phyloP scores from a whole-genome alignment of 805 yeast genomes.

The Komagataella kurtzmanii region DNA sequence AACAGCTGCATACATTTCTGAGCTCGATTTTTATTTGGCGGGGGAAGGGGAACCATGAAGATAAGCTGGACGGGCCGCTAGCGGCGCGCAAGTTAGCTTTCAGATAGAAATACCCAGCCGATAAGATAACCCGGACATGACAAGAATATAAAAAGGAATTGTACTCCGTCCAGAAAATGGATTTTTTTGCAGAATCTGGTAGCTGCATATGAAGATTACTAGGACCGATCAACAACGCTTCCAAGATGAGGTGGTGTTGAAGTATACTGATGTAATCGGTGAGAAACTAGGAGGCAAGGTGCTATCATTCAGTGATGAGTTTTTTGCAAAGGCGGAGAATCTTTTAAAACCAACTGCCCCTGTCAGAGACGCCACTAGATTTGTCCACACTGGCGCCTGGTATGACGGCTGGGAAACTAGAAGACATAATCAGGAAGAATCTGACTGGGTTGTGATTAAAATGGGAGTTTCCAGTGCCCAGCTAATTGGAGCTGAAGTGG shows the following conservation, averaged over 20 bases:
- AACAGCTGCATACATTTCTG: too few species aligned
- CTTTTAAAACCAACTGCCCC: slow-evolving; percentile 74
- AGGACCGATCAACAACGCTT: slow-evolving; percentile 21
- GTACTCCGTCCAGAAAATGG: neutral
- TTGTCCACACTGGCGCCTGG: slow-evolving; percentile 87
- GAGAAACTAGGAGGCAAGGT: slow-evolving; percentile 74
- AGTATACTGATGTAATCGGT: slow-evolving; percentile 66
- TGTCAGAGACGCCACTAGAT: slow-evolving; percentile 66
- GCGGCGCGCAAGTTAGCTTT: neutral
- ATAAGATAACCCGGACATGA: neutral
- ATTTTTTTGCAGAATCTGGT: neutral
- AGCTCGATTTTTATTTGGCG: too few species aligned
- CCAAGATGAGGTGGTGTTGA: slow-evolving; percentile 29
- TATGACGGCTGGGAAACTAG: slow-evolving; percentile 99
- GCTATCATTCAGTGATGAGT: slow-evolving; percentile 66
- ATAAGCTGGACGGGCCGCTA: neutral
- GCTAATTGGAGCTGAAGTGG: slow-evolving; percentile 75
- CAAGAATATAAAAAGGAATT: neutral
- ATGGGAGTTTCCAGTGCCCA: slow-evolving; percentile 78
- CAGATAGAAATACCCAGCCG: neutral
- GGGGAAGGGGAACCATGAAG: neutral
- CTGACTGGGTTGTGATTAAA: slow-evolving; percentile 78
- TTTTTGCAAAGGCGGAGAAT: slow-evolving; percentile 91
- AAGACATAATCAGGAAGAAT: slow-evolving; percentile 74
- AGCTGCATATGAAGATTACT: neutral